phyloP scores from a whole-genome alignment of 2,329 filamentous ascomycete genomes.

The Calonectria hongkongensis region DNA sequence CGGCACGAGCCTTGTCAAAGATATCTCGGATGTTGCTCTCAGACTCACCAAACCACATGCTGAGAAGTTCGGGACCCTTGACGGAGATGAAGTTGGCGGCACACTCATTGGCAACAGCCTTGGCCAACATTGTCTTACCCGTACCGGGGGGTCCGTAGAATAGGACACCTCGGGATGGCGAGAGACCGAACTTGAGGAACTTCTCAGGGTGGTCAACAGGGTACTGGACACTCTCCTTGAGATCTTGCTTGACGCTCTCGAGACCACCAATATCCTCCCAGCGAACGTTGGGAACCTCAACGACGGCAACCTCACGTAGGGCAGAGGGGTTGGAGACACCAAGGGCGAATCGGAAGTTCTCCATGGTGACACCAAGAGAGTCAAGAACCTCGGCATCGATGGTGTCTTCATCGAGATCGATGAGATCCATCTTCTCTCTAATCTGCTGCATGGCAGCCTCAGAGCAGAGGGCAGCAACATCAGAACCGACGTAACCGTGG shows the following conservation, averaged over 20 bases:
- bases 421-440: conserved; percentile 99
- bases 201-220: conserved; percentile 99
- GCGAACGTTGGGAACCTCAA: conserved; percentile 98
- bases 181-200: conserved; percentile 99
- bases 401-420: conserved; percentile 98
- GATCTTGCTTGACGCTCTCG: conserved; percentile 98
- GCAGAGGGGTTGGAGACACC: conserved; percentile 99
- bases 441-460: conserved; percentile 99
- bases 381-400: conserved; percentile 99
- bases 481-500: conserved; percentile 98
- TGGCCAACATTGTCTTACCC: conserved; percentile 99
- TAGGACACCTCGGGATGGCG: conserved; percentile 96
- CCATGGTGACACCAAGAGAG: conserved; percentile 98
- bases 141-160: conserved; percentile 99
- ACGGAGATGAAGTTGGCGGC: conserved; percentile 99
- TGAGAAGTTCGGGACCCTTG: conserved; percentile 98
- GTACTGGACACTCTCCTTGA: conserved; percentile 99
- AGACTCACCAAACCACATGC: conserved; percentile 99
- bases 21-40: conserved; percentile 99
- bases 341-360: conserved; percentile 99
- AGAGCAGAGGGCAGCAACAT: conserved; percentile 98
- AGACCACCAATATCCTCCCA: conserved; percentile 99
- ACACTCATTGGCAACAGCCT: conserved; percentile 99
- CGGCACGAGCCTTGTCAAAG: conserved; percentile 99
- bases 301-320: conserved; percentile 97